Conservation (phyloP, 805 yeast species). For the Ogataea methylovora region DNA sequence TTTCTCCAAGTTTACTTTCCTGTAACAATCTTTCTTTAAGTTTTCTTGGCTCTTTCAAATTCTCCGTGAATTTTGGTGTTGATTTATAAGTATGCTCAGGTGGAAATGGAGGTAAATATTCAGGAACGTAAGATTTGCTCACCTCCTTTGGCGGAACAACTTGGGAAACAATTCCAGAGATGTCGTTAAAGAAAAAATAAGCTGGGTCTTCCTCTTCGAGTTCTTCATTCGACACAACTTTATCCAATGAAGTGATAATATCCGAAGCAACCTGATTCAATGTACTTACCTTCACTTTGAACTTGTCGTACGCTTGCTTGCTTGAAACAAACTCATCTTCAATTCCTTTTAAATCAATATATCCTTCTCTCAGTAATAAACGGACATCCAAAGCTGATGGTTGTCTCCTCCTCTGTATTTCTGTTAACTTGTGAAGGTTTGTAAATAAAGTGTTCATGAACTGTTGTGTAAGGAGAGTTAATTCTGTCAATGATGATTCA, state of each 20-base stretch:
- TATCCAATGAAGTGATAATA: constrained; percentile 3
- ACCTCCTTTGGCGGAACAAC: constrained; percentile 46
- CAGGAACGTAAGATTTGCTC: constrained; percentile 45
- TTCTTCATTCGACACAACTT: constrained; percentile 6
- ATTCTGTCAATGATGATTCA: constrained; percentile 29
- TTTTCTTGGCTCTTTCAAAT: constrained; percentile 61
- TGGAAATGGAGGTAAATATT: constrained; percentile 82
- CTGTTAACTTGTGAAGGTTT: constrained; percentile 42
- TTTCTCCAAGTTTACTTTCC: constrained; percentile 77
- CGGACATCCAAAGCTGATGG: constrained; percentile 47
- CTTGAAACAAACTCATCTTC: constrained; percentile 26
- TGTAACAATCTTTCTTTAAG: constrained; percentile 67
- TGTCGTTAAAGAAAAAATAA: constrained; percentile 47
- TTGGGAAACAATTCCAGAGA: constrained; percentile 37
- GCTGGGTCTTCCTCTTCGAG: constrained; percentile 34
- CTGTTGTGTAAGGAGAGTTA: constrained; percentile 26
- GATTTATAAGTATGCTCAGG: constrained; percentile 88
- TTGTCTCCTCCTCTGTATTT: constrained; percentile 51
- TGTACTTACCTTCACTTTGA: constrained; percentile 3
- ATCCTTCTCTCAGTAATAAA: constrained; percentile 35
- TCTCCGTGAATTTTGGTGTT: constrained; percentile 60
- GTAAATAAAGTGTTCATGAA: constrained; percentile 31
- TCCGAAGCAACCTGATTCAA: constrained; percentile 9
- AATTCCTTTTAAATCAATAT: constrained; percentile 32
- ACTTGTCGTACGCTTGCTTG: constrained; percentile 12